Base-by-base conservation (phyloP, 441 rosid species). In the Gossypium davidsonii region DNA sequence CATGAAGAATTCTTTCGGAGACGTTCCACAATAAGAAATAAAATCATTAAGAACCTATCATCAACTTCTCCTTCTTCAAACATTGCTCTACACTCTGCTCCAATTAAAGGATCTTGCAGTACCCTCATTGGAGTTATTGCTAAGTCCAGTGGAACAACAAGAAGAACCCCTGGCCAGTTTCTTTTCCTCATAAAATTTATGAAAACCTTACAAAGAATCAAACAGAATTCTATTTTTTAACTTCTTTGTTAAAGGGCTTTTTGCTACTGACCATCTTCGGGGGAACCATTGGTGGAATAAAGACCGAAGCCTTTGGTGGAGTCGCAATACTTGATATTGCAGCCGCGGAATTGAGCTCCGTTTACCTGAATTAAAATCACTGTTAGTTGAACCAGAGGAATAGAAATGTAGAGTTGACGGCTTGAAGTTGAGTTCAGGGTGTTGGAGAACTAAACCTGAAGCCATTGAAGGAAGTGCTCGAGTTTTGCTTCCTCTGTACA, bases 51-150 rank as follows among this genome's bases (percentile, higher is more conserved):
- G 76, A 94, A 89, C 74, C 97, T 88, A 79, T 94, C 97, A 76
- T 94, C 98, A 10, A 94, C 95, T 66, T 89, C 83, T 58, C 92
- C 97, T 78, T 89, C 83, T 63, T 89, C 90, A 74, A 89, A 88
- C 95, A 92, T 85, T 42, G 90, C 83, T 80, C 91, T 86, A 76
- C 97, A 94, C 53, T 90, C 93, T 25, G 91, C 89, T 73, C 97
- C 97, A 52, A 89, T 72, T 67, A 88, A 87, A 81, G 98, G 93
- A 74, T 94, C 98, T 83, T 94, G 95, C 79, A 94, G 81, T 26
- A 92, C 98, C 69, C 97, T 89, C 98, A 94, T 94, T 1, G 98
- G 98, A 48, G 98, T 92, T 74, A 94, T 92, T 21, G 94, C 92
- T 76, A 94, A 83, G 82, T 86, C 85, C 57, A 92, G 87, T 6